These are phyloP conservation scores for Nymphaea colorata DNA, from an alignment of 164 flowering plant species.

Conservation along the genomic window DNA sequence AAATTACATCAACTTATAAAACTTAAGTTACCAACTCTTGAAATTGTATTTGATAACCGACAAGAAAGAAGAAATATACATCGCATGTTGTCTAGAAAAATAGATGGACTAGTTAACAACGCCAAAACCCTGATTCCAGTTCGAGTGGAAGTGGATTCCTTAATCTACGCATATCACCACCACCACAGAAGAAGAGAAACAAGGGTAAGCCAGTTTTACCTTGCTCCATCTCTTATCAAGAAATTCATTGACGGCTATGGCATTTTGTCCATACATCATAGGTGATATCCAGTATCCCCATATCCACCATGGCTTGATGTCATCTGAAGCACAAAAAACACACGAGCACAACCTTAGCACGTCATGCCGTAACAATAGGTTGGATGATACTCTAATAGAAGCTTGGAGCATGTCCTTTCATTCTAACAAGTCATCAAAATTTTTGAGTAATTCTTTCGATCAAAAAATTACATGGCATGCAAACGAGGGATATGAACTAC, in stretches of 20 bases:
- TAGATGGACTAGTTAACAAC: neutral
- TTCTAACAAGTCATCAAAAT: neutral
- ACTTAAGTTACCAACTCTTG: too few relatives aligned
- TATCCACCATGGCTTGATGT: slow-evolving; percentile 35
- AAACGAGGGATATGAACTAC: neutral
- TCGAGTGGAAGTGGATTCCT: neutral
- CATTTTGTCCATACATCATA: slow-evolving; percentile 43
- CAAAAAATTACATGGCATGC: neutral
- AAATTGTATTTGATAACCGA: too few relatives aligned
- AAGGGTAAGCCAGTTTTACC: slow-evolving; percentile 15
- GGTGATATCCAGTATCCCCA: slow-evolving; percentile 19
- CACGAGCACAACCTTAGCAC: neutral
- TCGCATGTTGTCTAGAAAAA: too few relatives aligned
- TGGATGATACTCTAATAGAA: neutral
- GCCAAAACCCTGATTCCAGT: neutral
- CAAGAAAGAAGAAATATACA: too few relatives aligned
- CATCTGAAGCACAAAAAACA: slow-evolving; percentile 22
- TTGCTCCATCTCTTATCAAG: slow-evolving; percentile 46
- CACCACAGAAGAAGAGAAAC: neutral
- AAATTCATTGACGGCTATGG: slow-evolving; percentile 43
- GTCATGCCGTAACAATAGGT: too few relatives aligned
- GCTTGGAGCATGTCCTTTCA: neutral
- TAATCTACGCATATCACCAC: neutral
- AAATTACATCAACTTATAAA: neutral
- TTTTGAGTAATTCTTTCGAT: neutral